Percentiles rank a stretch among this genome's conserved stretches.
These are phyloP conservation scores for Marasmius oreades DNA, from an alignment of 1,284 basidiomycete genomes.

Conservation along the genomic window DNA sequence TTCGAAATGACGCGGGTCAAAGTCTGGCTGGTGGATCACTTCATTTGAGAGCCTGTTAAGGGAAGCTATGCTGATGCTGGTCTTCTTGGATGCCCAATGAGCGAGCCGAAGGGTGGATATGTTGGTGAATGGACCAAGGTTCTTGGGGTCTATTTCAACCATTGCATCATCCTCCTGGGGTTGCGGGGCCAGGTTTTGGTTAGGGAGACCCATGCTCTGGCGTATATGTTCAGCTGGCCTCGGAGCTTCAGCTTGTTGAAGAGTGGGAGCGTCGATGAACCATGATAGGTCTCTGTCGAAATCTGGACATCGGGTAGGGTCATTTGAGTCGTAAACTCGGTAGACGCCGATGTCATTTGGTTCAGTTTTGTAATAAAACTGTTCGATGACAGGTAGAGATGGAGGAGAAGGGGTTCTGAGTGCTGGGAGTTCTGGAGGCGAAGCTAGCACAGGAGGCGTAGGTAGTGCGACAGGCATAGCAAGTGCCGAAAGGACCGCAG, in stretches of 20 bases:
- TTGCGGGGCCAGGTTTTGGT: too few species aligned
- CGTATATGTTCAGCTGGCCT: background rate
- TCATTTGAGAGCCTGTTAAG: too few species aligned
- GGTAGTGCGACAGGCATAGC: too few species aligned
- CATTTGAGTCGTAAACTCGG: conserved; percentile 1
- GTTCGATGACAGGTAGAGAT: background rate
- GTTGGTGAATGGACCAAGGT: background rate
- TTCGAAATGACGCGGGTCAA: background rate
- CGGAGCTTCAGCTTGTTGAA: background rate
- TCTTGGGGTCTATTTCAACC: too few species aligned
- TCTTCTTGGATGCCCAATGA: background rate
- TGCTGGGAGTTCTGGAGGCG: too few species aligned
- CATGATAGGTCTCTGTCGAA: background rate
- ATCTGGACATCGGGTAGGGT: conserved; percentile 1
- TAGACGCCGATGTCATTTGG: conserved; percentile 3
- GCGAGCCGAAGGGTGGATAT: background rate
- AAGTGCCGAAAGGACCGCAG: too few species aligned
- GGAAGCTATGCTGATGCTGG: background rate
- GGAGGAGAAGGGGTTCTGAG: background rate
- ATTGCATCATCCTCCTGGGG: too few species aligned
- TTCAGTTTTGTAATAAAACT: background rate
- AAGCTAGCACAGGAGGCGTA: too few species aligned
- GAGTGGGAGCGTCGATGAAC: background rate
- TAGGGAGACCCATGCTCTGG: too few species aligned
- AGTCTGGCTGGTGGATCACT: background rate